A percentile compares a stretch with the other conserved stretches of the same genome.
Conservation (phyloP, 805 yeast species). For the Wickerhamomyces ciferrii region DNA sequence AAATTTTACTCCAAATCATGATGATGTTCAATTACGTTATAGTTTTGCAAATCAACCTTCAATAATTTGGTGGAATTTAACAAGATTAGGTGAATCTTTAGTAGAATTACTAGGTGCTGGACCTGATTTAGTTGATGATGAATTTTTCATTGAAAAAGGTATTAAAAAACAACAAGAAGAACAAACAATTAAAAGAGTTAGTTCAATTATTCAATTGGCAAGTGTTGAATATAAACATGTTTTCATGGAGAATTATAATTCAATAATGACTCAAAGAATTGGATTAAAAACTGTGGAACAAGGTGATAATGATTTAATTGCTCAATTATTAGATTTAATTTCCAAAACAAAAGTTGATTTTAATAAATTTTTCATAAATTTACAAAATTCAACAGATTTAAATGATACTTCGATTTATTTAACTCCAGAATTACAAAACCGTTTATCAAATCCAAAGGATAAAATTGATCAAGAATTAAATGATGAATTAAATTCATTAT, state of each 20-base stretch:
- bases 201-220: constrained; percentile 54
- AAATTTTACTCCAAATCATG: constrained; percentile 82
- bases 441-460: constrained; percentile 20
- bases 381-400: constrained; percentile 46
- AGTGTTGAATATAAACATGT: constrained; percentile 61
- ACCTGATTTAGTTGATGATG: constrained; percentile 39
- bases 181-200: constrained; percentile 53
- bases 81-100: constrained; percentile 77
- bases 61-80: constrained; percentile 90
- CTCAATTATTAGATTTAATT: constrained; percentile 49
- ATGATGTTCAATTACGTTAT: constrained; percentile 68
- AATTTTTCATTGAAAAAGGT: constrained; percentile 34
- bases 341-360: constrained; percentile 65
- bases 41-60: constrained; percentile 81
- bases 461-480: constrained; percentile 29
- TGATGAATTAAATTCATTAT: constrained; percentile 34
- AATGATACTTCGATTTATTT: constrained; percentile 24
- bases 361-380: constrained; percentile 66
- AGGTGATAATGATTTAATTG: constrained; percentile 29
- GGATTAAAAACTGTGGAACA: constrained; percentile 49
- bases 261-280: constrained; percentile 55
- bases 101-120: constrained; percentile 81
- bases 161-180: constrained; percentile 45
- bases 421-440: constrained; percentile 16
- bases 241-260: constrained; percentile 55